Conservation (phyloP, 2,329 filamentous ascomycete genomes). For the Pyrenochaeta sp. region DNA sequence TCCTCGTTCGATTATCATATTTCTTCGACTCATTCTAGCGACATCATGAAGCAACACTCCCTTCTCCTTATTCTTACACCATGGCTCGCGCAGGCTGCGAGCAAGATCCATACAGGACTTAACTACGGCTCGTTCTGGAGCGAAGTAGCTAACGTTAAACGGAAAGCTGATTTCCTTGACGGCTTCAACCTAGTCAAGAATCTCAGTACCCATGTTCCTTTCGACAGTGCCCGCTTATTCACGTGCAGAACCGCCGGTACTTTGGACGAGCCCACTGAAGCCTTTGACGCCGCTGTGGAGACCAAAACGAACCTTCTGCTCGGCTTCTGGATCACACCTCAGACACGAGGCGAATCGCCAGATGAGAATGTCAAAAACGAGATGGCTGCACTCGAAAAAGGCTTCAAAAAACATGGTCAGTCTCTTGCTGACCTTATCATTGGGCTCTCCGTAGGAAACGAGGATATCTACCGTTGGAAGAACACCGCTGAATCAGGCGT, state of each 20-base stretch:
- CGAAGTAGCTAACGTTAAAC: conserved; percentile 21
- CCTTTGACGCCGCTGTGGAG: conserved; percentile 45
- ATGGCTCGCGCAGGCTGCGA: conserved; percentile 18
- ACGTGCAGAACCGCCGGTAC: conserved; percentile 63
- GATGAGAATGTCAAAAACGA: conserved; percentile 32
- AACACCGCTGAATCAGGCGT: conserved; percentile 65
- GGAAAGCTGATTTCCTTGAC: conserved; percentile 31
- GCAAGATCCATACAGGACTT: conserved; percentile 37
- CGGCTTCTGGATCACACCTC: conserved; percentile 41
- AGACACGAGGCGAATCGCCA: conserved; percentile 52
- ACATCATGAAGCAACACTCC: conserved; percentile 12
- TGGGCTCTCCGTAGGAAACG: conserved; percentile 46
- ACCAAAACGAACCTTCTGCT: conserved; percentile 43
- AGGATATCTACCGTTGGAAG: conserved; percentile 67
- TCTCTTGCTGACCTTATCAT: conserved; percentile 62
- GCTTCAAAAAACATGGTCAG: conserved; percentile 42
- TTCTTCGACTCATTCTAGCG: not conserved
- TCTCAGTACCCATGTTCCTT: conserved; percentile 58
- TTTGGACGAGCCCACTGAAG: conserved; percentile 66
- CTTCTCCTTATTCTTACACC: not conserved
- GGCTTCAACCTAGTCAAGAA: conserved; percentile 33
- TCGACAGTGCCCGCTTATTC: conserved; percentile 74
- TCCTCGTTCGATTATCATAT: not conserved
- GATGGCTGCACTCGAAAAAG: conserved; percentile 40
- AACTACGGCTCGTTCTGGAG: conserved; percentile 40